phyloP scores from a whole-genome alignment of 257 asterid species.

The Handroanthus guayacan region DNA sequence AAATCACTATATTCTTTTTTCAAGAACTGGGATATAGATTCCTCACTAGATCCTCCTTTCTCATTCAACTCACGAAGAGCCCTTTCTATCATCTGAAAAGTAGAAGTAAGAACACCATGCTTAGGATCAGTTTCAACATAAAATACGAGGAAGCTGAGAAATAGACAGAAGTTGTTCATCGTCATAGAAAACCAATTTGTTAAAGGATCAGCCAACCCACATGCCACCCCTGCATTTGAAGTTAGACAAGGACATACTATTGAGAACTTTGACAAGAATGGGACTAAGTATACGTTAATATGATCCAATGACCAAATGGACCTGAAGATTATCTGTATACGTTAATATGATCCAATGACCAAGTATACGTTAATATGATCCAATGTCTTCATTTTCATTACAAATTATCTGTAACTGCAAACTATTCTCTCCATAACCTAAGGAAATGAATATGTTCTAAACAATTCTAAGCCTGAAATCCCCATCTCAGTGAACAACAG shows the following conservation, averaged over 20 bases:
- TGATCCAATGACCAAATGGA: too few relatives aligned
- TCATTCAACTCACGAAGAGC: conserved; percentile 48
- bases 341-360: too few relatives aligned
- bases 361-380: too few relatives aligned
- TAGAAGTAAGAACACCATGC: not conserved
- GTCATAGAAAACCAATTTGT: not conserved
- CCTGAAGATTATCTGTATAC: too few relatives aligned
- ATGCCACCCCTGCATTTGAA: not conserved
- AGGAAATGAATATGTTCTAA: too few relatives aligned
- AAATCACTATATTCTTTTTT: conserved; percentile 38
- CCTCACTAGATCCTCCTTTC: conserved; percentile 49
- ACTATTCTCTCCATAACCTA: too few relatives aligned
- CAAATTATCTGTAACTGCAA: not conserved
- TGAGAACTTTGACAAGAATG: too few relatives aligned
- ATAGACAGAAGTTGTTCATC: too few relatives aligned
- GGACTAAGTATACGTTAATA: too few relatives aligned
- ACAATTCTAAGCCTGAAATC: too few relatives aligned
- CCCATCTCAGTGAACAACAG: too few relatives aligned
- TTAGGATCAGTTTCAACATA: not conserved
- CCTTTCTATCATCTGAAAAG: conserved; percentile 54
- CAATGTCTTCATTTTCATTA: too few relatives aligned
- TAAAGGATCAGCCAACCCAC: not conserved
- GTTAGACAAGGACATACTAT: not conserved
- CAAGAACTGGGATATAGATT: conserved; percentile 45
- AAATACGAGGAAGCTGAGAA: not conserved